phyloP scores from a whole-genome alignment of 176 grass and related monocot species.

The Carex scoparia region DNA sequence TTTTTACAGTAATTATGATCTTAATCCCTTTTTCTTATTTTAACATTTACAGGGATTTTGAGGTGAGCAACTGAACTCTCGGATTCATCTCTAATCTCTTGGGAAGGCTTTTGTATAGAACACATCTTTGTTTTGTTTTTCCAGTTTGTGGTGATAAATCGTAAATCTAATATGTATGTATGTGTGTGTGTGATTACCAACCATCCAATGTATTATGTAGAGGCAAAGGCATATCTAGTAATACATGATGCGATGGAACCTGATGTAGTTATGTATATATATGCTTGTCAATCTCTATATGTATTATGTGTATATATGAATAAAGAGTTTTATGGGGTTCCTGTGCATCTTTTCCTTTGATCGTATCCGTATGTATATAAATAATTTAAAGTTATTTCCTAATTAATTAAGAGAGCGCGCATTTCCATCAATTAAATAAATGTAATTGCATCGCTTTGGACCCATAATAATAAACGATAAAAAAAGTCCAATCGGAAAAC shows the following conservation, averaged over 20 bases:
- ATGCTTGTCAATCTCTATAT: slow-evolving; percentile 12
- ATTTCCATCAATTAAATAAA: too few relatives aligned
- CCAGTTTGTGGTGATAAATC: neutral
- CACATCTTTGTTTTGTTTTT: neutral
- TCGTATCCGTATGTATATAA: too few relatives aligned
- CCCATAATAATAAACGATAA: too few relatives aligned
- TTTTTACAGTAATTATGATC: neutral
- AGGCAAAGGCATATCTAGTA: slow-evolving; percentile 20
- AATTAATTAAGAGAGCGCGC: too few relatives aligned
- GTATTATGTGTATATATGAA: neutral
- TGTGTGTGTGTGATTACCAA: slow-evolving; percentile 7
- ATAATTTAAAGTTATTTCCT: too few relatives aligned
- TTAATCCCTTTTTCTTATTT: neutral
- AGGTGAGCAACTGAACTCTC: slow-evolving; percentile 21
- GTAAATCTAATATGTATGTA: neutral
- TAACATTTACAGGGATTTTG: slow-evolving; percentile 12
- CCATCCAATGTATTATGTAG: slow-evolving; percentile 32
- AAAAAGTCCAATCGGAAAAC: too few relatives aligned
- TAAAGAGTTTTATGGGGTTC: neutral
- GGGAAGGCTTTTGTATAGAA: neutral
- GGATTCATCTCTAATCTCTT: slow-evolving; percentile 9
- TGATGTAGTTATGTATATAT: neutral
- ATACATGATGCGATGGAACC: slow-evolving; percentile 17
- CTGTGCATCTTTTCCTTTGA: neutral
- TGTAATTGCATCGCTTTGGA: too few relatives aligned